Percentiles rank a stretch among this genome's conserved stretches.
Evolutionary conservation across 805 yeast species (phyloP).

Genomic region (Saccharomyces cerevisiae): DNA sequence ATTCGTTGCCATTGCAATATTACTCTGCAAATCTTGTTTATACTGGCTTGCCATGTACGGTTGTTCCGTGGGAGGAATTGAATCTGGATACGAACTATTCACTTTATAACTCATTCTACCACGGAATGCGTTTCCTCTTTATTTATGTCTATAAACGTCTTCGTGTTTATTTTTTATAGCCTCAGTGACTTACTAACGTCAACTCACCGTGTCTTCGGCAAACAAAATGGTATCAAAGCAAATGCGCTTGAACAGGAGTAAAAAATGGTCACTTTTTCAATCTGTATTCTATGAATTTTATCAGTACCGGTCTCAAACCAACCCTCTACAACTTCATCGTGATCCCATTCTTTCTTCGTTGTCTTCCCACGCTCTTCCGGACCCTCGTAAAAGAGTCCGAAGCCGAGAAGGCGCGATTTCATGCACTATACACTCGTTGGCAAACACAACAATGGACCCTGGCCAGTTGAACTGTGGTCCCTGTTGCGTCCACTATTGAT

Average conservation of each 20-base stretch:
- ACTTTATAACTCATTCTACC: background rate
- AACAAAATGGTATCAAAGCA: background rate
- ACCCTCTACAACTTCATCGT: background rate
- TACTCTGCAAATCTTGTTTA: background rate
- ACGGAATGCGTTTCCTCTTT: background rate
- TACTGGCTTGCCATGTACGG: background rate
- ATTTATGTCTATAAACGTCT: background rate
- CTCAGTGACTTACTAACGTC: background rate
- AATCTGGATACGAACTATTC: background rate
- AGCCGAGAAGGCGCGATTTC: background rate
- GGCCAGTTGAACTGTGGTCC: background rate
- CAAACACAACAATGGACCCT: background rate
- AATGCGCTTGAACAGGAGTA: background rate
- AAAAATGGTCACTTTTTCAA: background rate
- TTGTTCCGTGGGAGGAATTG: background rate
- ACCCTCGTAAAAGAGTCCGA: background rate
- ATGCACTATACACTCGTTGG: background rate
- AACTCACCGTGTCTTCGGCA: background rate
- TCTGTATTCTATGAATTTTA: background rate
- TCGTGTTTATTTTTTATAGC: background rate
- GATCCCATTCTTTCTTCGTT: background rate
- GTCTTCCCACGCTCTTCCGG: background rate
- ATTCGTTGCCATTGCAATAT: background rate
- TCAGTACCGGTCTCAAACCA: background rate
- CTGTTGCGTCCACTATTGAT: background rate